Conservation (phyloP, 2,329 filamentous ascomycete genomes). For the Colletotrichum cereale region DNA sequence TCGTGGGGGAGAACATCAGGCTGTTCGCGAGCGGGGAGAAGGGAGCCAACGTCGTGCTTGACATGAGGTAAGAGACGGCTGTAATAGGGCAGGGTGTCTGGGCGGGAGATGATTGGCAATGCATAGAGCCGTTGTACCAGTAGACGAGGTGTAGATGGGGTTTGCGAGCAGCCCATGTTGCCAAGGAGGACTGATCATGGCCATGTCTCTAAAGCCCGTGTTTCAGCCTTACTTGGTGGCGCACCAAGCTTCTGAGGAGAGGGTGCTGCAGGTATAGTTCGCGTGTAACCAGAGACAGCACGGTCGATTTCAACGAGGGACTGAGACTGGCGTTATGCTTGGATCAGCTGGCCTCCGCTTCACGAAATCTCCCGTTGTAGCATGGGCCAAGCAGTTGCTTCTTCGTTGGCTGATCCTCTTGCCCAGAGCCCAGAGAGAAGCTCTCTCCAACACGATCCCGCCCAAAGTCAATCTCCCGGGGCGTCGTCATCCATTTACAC, state of each 20-base stretch:
- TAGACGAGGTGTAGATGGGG: neutral
- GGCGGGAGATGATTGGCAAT: neutral
- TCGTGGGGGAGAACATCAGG: conserved; percentile 38
- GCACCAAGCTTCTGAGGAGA: neutral
- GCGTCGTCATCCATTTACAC: neutral
- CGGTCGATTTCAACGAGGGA: no score
- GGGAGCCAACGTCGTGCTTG: conserved; percentile 31
- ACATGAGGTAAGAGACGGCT: conserved; percentile 15
- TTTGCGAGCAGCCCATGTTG: neutral
- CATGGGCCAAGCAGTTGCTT: neutral
- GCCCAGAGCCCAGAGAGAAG: neutral
- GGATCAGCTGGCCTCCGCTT: neutral
- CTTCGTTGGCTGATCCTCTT: neutral
- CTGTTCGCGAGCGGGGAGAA: conserved; percentile 32
- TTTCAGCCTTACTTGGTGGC: neutral
- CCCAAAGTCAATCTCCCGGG: neutral
- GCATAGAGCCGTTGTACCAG: neutral
- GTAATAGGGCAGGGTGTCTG: neutral
- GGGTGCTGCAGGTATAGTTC: neutral
- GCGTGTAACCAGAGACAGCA: neutral
- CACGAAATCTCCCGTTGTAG: neutral
- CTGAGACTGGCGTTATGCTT: neutral
- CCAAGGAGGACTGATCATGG: neutral
- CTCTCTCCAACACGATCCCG: neutral
- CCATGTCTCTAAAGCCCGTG: neutral